phyloP scores from a whole-genome alignment of 2,329 filamentous ascomycete species.

The Rutstroemia sp. region DNA sequence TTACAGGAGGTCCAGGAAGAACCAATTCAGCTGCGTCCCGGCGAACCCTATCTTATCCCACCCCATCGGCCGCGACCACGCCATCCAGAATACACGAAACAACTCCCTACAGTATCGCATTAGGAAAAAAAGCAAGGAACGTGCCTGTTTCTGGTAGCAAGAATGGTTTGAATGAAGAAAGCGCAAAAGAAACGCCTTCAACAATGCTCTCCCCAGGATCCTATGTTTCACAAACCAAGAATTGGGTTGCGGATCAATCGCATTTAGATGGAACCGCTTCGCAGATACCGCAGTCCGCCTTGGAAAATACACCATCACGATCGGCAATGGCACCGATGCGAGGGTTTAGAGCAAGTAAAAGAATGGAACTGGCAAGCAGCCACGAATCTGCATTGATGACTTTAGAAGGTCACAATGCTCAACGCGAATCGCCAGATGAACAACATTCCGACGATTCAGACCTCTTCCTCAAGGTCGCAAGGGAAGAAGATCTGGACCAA shows the following conservation, averaged over 20 bases:
- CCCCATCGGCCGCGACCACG: not conserved
- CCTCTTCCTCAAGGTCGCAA: constrained; percentile 27
- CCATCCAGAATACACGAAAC: constrained; percentile 1
- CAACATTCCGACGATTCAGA: constrained; percentile 28
- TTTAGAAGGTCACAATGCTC: constrained; percentile 19
- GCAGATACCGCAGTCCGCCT: constrained; percentile 5
- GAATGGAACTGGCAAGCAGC: constrained; percentile 16
- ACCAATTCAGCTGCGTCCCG: constrained; percentile 5
- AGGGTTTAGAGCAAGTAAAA: constrained; percentile 22
- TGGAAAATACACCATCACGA: constrained; percentile 13
- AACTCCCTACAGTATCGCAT: not conserved
- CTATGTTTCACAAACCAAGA: constrained; percentile 18
- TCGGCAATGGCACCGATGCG: constrained; percentile 25
- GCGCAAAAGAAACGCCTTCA: constrained; percentile 17
- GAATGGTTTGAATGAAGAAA: constrained; percentile 11
- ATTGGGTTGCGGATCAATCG: constrained; percentile 26
- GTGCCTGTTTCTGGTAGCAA: constrained; percentile 11
- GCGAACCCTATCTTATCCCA: constrained; percentile 9
- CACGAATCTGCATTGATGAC: constrained; percentile 19
- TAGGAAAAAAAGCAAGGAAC: constrained; percentile 6
- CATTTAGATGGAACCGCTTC: constrained; percentile 6
- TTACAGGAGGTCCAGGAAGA: constrained; percentile 4
- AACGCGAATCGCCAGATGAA: constrained; percentile 19
- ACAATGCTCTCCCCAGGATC: constrained; percentile 24
- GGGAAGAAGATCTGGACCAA: constrained; percentile 22